Evolutionary conservation across 805 yeast genomes (phyloP).

Genomic region (Blastobotrys attinorum): DNA sequence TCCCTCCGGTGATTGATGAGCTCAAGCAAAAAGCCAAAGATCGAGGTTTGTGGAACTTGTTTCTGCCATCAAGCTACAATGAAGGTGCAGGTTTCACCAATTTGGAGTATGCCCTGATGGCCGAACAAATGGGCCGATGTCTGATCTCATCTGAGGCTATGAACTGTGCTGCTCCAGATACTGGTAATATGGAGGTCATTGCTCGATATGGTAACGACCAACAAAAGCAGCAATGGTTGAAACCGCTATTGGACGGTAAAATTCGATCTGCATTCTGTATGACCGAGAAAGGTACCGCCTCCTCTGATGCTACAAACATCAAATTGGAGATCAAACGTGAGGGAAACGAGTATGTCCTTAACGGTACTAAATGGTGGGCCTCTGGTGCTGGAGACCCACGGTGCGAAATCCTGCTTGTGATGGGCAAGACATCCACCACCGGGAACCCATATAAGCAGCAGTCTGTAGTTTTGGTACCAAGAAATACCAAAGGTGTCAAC

Average conservation of each 20-base stretch:
- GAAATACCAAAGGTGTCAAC: conserved; percentile 42
- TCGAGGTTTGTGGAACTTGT: conserved; percentile 55
- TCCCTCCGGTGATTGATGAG: conserved; percentile 43
- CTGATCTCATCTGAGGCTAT: conserved; percentile 51
- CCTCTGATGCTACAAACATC: conserved; percentile 57
- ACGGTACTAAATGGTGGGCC: conserved; percentile 64
- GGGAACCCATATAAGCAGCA: conserved; percentile 41
- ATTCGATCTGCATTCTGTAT: conserved; percentile 55
- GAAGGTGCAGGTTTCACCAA: conserved; percentile 54
- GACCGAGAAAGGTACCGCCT: conserved; percentile 55
- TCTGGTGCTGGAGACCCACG: conserved; percentile 66
- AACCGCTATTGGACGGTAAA: conserved; percentile 46
- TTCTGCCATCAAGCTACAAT: conserved; percentile 39
- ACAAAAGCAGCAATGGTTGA: conserved; percentile 41
- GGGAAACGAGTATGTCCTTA: conserved; percentile 41
- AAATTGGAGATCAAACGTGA: conserved; percentile 37
- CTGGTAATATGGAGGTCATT: conserved; percentile 50
- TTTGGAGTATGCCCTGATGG: conserved; percentile 59
- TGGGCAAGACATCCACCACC: conserved; percentile 40
- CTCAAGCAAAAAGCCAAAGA: conserved; percentile 45
- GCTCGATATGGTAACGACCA: conserved; percentile 35
- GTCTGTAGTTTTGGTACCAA: conserved; percentile 48
- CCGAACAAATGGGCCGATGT: conserved; percentile 50
- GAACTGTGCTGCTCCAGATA: conserved; percentile 55
- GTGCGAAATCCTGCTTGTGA: conserved; percentile 44